Evolutionary conservation across 371 early-diverging fungal species (phyloP).

Genomic region (Haplosporangium sp.): DNA sequence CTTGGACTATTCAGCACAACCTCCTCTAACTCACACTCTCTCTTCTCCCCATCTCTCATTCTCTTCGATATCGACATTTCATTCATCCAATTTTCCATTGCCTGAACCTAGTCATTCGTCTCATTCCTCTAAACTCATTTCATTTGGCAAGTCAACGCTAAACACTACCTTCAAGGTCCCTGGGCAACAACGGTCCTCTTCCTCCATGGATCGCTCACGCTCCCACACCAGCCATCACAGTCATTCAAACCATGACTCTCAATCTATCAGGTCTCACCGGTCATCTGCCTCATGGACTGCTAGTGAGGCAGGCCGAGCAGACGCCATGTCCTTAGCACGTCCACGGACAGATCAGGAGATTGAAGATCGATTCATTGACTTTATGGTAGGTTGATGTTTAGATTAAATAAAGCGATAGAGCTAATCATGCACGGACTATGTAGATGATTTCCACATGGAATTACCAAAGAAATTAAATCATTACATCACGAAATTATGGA

Average conservation of each 20-base stretch:
- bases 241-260: slow-evolving; percentile 35
- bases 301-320: slow-evolving; percentile 48
- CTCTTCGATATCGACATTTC: neutral
- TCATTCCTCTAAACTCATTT: neutral
- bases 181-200: slow-evolving; percentile 23
- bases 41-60: slow-evolving; percentile 5
- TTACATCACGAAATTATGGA: neutral
- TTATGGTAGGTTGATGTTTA: slow-evolving; percentile 45
- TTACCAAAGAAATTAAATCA: neutral
- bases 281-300: slow-evolving; percentile 42
- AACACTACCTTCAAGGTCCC: slow-evolving; percentile 16
- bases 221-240: slow-evolving; percentile 14
- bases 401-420: neutral
- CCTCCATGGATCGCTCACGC: slow-evolving; percentile 39
- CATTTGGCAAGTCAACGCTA: slow-evolving; percentile 17
- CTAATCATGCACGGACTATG: neutral
- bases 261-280: slow-evolving; percentile 39
- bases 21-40: slow-evolving; percentile 2
- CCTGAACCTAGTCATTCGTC: slow-evolving; percentile 9
- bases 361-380: slow-evolving; percentile 54
- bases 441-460: slow-evolving; percentile 1
- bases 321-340: slow-evolving; percentile 51
- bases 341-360: slow-evolving; percentile 54
- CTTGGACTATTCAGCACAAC: slow-evolving; percentile 13
- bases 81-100: neutral